Evolutionary conservation across 257 asterid species (phyloP).

Genomic region (Cruciata laevipes): DNA sequence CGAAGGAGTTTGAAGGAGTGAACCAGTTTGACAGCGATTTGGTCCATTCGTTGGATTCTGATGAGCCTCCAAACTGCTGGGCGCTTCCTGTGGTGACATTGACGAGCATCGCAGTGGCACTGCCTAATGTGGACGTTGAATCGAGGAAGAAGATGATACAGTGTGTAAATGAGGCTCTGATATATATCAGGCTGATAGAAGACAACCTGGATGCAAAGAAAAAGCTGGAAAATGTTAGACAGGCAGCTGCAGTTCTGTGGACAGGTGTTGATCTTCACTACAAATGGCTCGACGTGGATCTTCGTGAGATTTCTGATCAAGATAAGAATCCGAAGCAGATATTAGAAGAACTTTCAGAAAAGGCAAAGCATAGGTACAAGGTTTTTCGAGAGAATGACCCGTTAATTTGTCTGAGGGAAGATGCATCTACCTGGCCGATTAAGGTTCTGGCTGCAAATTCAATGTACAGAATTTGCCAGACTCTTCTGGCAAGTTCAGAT

Average conservation of each 20-base stretch:
- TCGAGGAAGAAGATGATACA: conserved; percentile 33
- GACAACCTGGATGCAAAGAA: conserved; percentile 31
- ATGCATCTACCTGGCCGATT: conserved; percentile 58
- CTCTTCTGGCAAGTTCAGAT: conserved; percentile 37
- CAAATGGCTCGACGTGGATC: conserved; percentile 65
- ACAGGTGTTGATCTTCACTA: conserved; percentile 52
- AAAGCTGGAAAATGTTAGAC: conserved; percentile 37
- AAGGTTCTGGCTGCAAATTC: conserved; percentile 60
- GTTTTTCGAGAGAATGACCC: conserved; percentile 33
- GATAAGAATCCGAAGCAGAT: conserved; percentile 32
- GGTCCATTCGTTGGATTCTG: conserved; percentile 46
- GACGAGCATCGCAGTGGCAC: conserved; percentile 70
- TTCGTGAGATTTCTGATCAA: conserved; percentile 31
- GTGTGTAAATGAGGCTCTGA: conserved; percentile 48
- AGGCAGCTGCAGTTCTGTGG: conserved; percentile 68
- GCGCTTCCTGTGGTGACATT: conserved; percentile 82
- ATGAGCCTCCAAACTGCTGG: conserved; percentile 75
- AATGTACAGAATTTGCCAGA: conserved; percentile 67
- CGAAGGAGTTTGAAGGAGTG: conserved; percentile 50
- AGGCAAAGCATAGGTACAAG: conserved; percentile 41
- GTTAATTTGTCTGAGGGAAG: conserved; percentile 27
- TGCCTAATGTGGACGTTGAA: conserved; percentile 22
- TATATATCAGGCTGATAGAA: conserved; percentile 44
- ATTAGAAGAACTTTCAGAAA: conserved; percentile 43
- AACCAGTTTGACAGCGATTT: conserved; percentile 41